These are phyloP conservation scores for Nitzschia putrida DNA, from an alignment of 108 stramenopile species.

Conservation along the genomic window DNA sequence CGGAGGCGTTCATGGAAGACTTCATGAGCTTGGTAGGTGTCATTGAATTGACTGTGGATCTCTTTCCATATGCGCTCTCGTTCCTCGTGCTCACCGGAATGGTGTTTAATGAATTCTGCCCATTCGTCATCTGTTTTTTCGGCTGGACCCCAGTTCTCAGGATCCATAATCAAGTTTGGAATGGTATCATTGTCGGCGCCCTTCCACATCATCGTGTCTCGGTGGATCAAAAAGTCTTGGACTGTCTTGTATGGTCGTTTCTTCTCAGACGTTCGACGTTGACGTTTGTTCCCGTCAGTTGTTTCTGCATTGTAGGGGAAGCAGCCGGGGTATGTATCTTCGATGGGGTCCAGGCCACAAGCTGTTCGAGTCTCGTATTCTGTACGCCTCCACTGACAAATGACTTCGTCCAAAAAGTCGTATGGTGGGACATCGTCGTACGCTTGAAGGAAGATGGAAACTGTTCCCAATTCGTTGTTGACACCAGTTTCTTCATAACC, in stretches of 20 bases:
- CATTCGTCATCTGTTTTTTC: conserved; percentile 25
- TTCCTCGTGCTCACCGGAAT: conserved; percentile 10
- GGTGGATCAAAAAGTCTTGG: background rate
- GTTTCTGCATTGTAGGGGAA: conserved; percentile 9
- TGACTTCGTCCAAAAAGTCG: conserved; percentile 44
- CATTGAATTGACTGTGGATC: background rate
- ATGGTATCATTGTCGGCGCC: background rate
- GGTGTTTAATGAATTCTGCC: conserved; percentile 12
- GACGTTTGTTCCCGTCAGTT: background rate
- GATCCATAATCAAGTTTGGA: conserved; percentile 29
- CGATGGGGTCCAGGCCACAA: conserved; percentile 38
- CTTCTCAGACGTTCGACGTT: background rate
- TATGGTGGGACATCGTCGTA: conserved; percentile 36
- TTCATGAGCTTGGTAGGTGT: conserved; percentile 23
- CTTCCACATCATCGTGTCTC: background rate
- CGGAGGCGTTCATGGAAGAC: conserved; percentile 18
- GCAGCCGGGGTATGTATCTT: conserved; percentile 29
- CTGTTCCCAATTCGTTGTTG: conserved; percentile 38
- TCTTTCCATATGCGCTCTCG: conserved; percentile 18
- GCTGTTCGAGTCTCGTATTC: conserved; percentile 44
- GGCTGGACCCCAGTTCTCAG: conserved; percentile 19
- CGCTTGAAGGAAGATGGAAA: conserved; percentile 43
- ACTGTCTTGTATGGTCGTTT: background rate
- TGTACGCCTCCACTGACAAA: conserved; percentile 51
- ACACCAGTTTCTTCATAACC: conserved; percentile 3